These are phyloP conservation scores for Boletus reticulatus DNA, from an alignment of 768 basidiomycete genomes.

Conservation along the genomic window DNA sequence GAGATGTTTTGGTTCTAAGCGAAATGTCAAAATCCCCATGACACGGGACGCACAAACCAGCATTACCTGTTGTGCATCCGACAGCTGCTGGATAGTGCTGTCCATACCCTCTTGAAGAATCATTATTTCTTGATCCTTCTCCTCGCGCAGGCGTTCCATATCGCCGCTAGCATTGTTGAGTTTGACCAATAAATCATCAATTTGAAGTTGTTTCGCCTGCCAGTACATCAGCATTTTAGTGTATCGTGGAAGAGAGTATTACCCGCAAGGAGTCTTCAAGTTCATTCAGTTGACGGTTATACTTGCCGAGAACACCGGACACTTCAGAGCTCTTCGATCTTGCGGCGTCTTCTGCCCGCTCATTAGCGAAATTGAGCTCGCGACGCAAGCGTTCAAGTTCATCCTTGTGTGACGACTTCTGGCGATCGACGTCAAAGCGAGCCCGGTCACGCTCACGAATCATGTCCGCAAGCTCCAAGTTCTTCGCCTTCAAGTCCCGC, in stretches of 20 bases:
- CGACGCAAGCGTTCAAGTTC: constrained; percentile 90
- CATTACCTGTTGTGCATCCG: constrained; percentile 79
- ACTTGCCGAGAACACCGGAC: constrained; percentile 82
- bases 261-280: constrained; percentile 95
- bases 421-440: constrained; percentile 90
- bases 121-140: constrained; percentile 96
- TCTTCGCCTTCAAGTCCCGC: constrained; percentile 96
- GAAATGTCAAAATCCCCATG: constrained; percentile 1
- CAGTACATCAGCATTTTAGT: constrained; percentile 13
- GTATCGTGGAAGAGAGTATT: constrained; percentile 23
- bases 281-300: constrained; percentile 93
- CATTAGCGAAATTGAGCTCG: constrained; percentile 92
- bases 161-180: constrained; percentile 73
- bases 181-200: constrained; percentile 86
- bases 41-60: not conserved
- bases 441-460: constrained; percentile 95
- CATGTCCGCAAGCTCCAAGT: constrained; percentile 98
- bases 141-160: constrained; percentile 80
- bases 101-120: constrained; percentile 97
- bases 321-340: constrained; percentile 93
- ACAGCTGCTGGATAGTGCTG: constrained; percentile 81
- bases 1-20: constrained; percentile 75
- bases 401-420: constrained; percentile 93
- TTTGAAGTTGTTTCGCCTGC: constrained; percentile 93
- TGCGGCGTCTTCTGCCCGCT: constrained; percentile 93